phyloP scores from a whole-genome alignment of 805 yeast species.

The Isabelozyma heimii region DNA sequence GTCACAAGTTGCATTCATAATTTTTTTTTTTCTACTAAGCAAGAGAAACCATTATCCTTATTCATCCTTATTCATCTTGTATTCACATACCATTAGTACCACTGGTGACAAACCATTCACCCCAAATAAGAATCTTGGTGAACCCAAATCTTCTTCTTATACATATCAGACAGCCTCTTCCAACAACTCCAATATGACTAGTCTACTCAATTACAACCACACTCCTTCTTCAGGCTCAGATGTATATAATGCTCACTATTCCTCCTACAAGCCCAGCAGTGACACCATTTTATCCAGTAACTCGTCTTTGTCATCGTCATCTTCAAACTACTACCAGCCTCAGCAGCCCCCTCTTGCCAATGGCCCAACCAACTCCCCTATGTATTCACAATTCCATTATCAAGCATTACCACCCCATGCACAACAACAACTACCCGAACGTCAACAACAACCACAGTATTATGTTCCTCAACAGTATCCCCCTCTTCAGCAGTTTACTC shows the following conservation, averaged over 20 bases:
- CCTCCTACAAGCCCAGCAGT: background rate
- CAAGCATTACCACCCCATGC: background rate
- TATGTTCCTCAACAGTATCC: background rate
- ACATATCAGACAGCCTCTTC: background rate
- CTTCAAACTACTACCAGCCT: background rate
- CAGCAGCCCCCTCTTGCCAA: background rate
- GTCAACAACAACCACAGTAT: constrained; percentile 1
- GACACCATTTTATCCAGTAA: background rate
- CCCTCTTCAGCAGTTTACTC: background rate
- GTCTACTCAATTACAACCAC: background rate
- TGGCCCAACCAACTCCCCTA: background rate
- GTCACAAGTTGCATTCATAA: too few relatives aligned
- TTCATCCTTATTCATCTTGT: background rate
- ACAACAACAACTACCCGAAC: constrained; percentile 3
- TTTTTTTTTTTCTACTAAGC: too few relatives aligned
- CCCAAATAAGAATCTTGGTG: background rate
- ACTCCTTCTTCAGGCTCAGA: background rate
- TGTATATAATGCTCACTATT: background rate
- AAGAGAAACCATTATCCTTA: too few relatives aligned
- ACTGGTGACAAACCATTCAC: background rate
- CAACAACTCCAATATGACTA: background rate
- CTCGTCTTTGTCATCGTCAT: background rate
- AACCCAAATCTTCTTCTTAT: background rate
- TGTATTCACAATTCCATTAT: background rate
- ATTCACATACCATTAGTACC: background rate